These are phyloP conservation scores for Vitis cinerea DNA, from an alignment of 164 flowering plant genomes.

Conservation along the genomic window DNA sequence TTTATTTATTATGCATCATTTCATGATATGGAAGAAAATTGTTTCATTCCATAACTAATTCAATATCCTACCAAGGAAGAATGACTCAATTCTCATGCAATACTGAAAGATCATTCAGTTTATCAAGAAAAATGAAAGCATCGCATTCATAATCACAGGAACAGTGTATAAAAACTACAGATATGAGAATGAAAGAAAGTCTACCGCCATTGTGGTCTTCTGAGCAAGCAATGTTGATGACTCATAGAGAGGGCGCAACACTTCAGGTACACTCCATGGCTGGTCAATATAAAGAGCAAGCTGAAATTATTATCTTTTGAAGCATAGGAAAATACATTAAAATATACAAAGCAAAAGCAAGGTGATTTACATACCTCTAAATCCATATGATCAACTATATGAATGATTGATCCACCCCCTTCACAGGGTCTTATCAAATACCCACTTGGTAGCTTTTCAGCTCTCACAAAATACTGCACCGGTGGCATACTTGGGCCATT, in stretches of 20 bases:
- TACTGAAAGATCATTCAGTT: background rate
- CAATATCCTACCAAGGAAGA: too few relatives aligned
- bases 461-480: constrained; percentile 64
- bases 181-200: background rate
- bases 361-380: constrained; percentile 44
- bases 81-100: background rate
- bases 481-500: constrained; percentile 71
- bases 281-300: constrained; percentile 13
- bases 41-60: too few relatives aligned
- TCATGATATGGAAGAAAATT: background rate
- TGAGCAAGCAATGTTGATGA: constrained; percentile 71
- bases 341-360: background rate
- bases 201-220: constrained; percentile 68
- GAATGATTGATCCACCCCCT: constrained; percentile 79
- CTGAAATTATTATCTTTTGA: constrained; percentile 2
- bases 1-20: background rate
- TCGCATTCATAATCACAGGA: background rate
- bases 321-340: background rate
- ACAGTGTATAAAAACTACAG: background rate
- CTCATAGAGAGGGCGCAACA: constrained; percentile 70
- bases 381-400: constrained; percentile 76
- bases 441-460: constrained; percentile 78
- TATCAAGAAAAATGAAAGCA: background rate
- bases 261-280: constrained; percentile 76
- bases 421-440: constrained; percentile 79